These are phyloP conservation scores for Ophiostoma novo-ulmi DNA, from an alignment of 2,329 filamentous ascomycete species.

Conservation along the genomic window DNA sequence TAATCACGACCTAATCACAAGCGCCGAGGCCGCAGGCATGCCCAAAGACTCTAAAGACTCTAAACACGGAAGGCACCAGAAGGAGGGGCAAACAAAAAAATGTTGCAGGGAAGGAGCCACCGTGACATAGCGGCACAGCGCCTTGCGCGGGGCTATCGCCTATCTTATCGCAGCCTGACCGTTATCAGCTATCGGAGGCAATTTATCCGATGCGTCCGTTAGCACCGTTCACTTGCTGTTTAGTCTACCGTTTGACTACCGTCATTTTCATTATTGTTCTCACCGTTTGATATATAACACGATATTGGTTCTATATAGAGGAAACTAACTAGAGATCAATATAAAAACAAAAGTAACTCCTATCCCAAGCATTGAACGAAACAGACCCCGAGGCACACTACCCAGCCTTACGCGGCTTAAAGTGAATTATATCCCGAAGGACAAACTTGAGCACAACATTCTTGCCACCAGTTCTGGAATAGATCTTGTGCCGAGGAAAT, in stretches of 20 bases:
- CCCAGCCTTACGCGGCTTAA: no score
- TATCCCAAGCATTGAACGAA: no score
- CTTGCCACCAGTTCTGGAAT: no score
- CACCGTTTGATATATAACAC: not conserved
- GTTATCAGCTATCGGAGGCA: not conserved
- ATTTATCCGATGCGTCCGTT: not conserved
- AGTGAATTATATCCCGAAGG: no score
- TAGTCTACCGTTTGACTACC: not conserved
- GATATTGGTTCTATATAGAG: no score
- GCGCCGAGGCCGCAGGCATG: not conserved
- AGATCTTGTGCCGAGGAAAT: not conserved
- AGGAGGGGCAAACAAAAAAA: slow-evolving; percentile 20
- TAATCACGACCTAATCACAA: not conserved
- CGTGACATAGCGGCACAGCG: not conserved
- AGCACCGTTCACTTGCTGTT: not conserved
- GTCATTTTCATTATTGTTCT: no score
- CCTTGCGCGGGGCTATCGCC: slow-evolving; percentile 5
- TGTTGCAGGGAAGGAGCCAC: slow-evolving; percentile 5
- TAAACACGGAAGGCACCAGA: slow-evolving; percentile 15
- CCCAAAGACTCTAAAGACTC: not conserved
- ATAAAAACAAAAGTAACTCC: no score
- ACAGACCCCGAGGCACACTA: not conserved
- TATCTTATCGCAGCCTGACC: slow-evolving; percentile 9
- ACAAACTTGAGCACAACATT: no score
- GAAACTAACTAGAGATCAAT: no score